Base-by-base conservation (phyloP, 2,329 filamentous ascomycete genomes). In the Byssoonygena ceratinophila region DNA sequence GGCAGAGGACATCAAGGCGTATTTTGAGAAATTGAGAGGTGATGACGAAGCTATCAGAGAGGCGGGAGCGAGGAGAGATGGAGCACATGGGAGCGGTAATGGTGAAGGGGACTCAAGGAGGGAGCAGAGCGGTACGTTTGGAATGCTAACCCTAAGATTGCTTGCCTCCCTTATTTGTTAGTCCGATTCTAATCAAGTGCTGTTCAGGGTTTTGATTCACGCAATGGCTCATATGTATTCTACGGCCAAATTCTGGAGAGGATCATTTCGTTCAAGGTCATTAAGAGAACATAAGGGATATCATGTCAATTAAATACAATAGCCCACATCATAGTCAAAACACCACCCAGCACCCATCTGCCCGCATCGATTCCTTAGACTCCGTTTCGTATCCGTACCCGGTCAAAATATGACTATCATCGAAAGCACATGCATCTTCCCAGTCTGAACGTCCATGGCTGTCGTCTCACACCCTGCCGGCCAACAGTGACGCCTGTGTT, bases 1-100 rank as follows among this genome's bases (percentile, higher is more conserved):
- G 1, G 91, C 91, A 0, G 92, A 98, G 64, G 90, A 97, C 69
- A 92, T 98, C 69, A 98, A 96, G 69, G 81, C 81, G 1, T 95
- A 96, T 67, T 98, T 98, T 76, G 91, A 91, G 48, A 91, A 92
- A 72, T 71, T 98, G 60, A 79, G 92, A 57, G 92, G 92, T 54
- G 92, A 97, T 68, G 86, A 88, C 41, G 74, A 85, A 60, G 85
- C 75, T 0, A 6, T 65, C 59, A 54, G 55, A 36, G 64, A 62
- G 31, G 60, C 64, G n/a, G 66, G 63, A 37, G 66, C 67, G 16
- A 66, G 61, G 25, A 39, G 47, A 27, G 66, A 67, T 23, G 65
- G 61, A 36, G 59, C 52, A 25, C 34, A 56, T 9, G 60, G 50
- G 8, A 53, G 45, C 22, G 59, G 59, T 43, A 60, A 61, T 34